Base-by-base conservation (phyloP, 2,329 filamentous ascomycete species). In the Ceratocystis harringtonii region DNA sequence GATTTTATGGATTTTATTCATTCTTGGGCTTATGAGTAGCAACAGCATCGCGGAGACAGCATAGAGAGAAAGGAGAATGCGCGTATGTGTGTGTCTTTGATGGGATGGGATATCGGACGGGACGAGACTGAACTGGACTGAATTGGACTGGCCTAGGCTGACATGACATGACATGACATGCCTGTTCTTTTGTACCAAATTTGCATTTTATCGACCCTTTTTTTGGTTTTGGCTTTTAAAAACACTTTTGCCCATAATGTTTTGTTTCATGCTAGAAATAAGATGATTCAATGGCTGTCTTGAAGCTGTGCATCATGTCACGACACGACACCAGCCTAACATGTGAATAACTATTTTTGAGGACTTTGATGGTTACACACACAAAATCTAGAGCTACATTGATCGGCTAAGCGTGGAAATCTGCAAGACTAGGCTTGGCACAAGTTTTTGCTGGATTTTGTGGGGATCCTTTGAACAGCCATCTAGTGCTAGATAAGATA, bases 121-220 rank as follows among this genome's bases (percentile, higher is more conserved):
- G 48, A 36, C 45, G 30, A 5, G n/a, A n/a, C 44, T 17, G 44
- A 0, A 28, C 28, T 12, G 65, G 65, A 66, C 25, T 52, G 50
- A 15, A 22, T 28, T 63, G 43, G 36, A 41, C 36, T 10, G 12
- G 36, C 36, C 10, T 41, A 15, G 36, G 36, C 36, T 41, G 36
- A 25, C 28, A 28, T 28, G 25, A 28, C 25, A 50, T 17, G 28
- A 22, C 8, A n/a, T 25, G 22, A 61, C 36, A 64, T 61, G 19
- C 63, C 52, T 48, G 43, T 64, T 44, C 65, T 61, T 66, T 64
- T 66, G 61, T 66, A 66, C 65, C 32, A 66, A 63, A 66, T 64
- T 66, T 64, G 65, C 63, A 66, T 66, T 64, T 66, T n/a, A 66
- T 63, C 62, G 45, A 58, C 32, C 61, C 60, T 44, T 63, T 28